Percentiles rank a stretch among this genome's conserved stretches.
Conservation (phyloP, 1,139 yeast species). For the Meyerozyma carpophila region DNA sequence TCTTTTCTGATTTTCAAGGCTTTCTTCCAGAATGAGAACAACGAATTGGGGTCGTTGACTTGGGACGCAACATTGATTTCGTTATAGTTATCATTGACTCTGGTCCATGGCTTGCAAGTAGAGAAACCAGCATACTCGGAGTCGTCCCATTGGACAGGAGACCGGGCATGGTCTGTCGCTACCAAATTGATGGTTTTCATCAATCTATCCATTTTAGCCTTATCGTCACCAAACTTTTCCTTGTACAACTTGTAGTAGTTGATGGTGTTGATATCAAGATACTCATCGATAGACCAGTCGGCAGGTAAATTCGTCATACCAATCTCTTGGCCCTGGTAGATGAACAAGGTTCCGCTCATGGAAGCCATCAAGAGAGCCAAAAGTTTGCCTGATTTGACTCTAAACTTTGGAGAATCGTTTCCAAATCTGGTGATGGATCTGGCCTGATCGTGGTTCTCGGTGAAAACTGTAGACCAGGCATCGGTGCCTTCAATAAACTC, state of each 20-base stretch:
- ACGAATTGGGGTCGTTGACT: conserved; percentile 15
- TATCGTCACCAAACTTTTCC: conserved; percentile 9
- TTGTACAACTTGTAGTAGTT: conserved; percentile 14
- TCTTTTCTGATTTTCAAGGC: conserved; percentile 13
- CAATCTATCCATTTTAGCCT: conserved; percentile 8
- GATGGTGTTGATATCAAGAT: conserved; percentile 18
- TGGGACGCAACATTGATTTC: conserved; percentile 17
- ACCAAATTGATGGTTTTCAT: conserved; percentile 15
- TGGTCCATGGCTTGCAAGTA: conserved; percentile 20
- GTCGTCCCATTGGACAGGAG: conserved; percentile 21
- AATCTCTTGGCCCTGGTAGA: conserved; percentile 22
- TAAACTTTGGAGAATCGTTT: conserved; percentile 12
- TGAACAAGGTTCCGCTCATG: conserved; percentile 17
- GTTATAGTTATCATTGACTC: conserved; percentile 16
- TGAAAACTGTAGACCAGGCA: conserved; percentile 20
- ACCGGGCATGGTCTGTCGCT: conserved; percentile 19
- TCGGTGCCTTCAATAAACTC: conserved; percentile 17
- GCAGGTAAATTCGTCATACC: conserved; percentile 19
- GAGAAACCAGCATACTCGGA: conserved; percentile 16
- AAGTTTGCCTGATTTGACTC: conserved; percentile 16
- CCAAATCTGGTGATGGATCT: conserved; percentile 19
- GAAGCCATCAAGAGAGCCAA: conserved; percentile 16
- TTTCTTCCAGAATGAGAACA: conserved; percentile 16
- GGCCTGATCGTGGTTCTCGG: conserved; percentile 22
- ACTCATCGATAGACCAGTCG: conserved; percentile 15